Evolutionary conservation across 148 eudicot species (phyloP).

Genomic region (Vaccinium vitisidaea): DNA sequence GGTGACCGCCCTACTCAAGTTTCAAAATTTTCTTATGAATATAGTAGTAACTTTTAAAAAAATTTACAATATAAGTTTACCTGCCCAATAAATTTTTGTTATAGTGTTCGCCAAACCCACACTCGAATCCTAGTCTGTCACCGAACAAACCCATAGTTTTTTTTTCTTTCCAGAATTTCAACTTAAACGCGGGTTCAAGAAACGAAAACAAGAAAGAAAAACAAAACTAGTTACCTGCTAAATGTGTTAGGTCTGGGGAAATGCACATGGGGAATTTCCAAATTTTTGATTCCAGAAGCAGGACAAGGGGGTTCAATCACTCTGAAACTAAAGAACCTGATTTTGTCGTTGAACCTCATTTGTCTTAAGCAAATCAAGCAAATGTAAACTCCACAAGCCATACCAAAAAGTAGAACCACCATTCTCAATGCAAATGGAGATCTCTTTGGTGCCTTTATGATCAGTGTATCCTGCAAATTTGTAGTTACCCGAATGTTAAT

Average conservation of each 20-base stretch:
- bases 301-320: constrained; percentile 30
- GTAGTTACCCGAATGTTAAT: not conserved
- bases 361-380: constrained; percentile 41
- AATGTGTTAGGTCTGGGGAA: constrained; percentile 64
- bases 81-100: too few species aligned
- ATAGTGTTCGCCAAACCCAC: too few species aligned
- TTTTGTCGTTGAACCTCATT: constrained; percentile 21
- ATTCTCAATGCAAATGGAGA: constrained; percentile 57
- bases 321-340: constrained; percentile 28
- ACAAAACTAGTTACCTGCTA: constrained; percentile 35
- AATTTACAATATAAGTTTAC: too few species aligned
- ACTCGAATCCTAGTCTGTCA: too few species aligned
- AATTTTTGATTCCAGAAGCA: constrained; percentile 15
- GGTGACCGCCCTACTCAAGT: too few species aligned
- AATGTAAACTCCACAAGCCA: constrained; percentile 61
- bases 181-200: not conserved
- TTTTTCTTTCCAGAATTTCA: not conserved
- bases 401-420: constrained; percentile 47
- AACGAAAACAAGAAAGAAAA: not conserved
- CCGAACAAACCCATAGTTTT: not conserved
- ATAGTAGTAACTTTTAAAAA: too few species aligned
- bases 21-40: too few species aligned
- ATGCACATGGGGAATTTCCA: constrained; percentile 41
- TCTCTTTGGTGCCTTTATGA: constrained; percentile 50
- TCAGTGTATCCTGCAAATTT: constrained; percentile 36